Base-by-base conservation (phyloP, 257 asterid species). In the Nicotiana undulata region DNA sequence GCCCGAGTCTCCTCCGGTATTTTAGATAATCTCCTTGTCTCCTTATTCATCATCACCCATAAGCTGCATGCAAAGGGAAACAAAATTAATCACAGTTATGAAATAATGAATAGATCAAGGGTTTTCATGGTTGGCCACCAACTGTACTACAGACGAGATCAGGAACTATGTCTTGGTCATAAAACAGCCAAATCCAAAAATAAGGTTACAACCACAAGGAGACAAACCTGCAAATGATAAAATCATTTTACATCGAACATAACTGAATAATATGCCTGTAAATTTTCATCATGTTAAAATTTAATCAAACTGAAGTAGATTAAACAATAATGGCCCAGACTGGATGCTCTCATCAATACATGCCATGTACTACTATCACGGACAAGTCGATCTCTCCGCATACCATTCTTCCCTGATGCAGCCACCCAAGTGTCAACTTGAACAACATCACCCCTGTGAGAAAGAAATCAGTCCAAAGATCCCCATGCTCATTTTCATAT, bases 41-140 rank as follows among this genome's bases (percentile, higher is more conserved):
- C 94, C 88, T 94, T 92, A 86, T 94, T 96, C 99, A 96, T 96
- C 99, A 96, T 94, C 80, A 94, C 98, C 97, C 94, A 93, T 20
- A 86, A 24, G 88, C 98, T 96, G 91, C 66, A 82, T 74, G 55
- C 31, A 83, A 22, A 76, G 79, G 40, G 79, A 70, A 67, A 58
- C 44, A 63, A 77, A 77, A 26, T 32, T 13, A 66, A 58, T 52
- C 60, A 65, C 80, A 80, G 65, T 63, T 80, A 51, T 15, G 77
- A 31, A 74, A 79, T 49, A 66, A 46, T 63, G 34, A 75, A 65
- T 46, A 44, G 56, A 68, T 68, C 76, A 44, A 12, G 22, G 3
- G 22, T 18, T 46, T 72, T 72, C 60, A 72, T 72, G 22, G 4
- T 72, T 44, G 37, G 37, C 60, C 22, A 46, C 77, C 60, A 46